Percentiles rank a stretch among this genome's conserved stretches.
These are phyloP conservation scores for Solanum stenotomum DNA, from an alignment of 257 asterid species.

Conservation along the genomic window DNA sequence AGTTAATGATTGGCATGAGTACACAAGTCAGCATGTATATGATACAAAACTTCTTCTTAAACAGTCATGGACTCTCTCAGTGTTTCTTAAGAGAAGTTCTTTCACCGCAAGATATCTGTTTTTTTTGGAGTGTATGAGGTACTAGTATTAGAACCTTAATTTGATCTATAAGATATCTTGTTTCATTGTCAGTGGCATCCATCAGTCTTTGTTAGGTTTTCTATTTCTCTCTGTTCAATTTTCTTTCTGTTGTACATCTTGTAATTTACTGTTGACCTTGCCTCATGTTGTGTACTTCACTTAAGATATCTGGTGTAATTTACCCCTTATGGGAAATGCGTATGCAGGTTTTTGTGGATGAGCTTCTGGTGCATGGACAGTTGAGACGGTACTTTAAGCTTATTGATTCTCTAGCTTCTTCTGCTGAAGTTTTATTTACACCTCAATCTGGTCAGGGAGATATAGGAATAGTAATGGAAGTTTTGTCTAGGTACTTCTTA, in stretches of 20 bases:
- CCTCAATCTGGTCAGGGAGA: slow-evolving; percentile 28
- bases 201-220: background rate
- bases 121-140: background rate
- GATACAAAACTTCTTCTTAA: background rate
- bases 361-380: slow-evolving; percentile 48
- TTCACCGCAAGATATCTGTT: background rate
- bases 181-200: background rate
- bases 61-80: background rate
- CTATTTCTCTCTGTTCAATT: background rate
- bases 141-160: background rate
- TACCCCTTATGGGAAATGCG: slow-evolving; percentile 9
- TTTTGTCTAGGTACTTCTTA: slow-evolving; percentile 48
- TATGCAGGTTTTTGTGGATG: slow-evolving; percentile 68
- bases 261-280: background rate
- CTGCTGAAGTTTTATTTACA: slow-evolving; percentile 17
- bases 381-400: slow-evolving; percentile 33
- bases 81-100: background rate
- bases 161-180: background rate
- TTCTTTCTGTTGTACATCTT: background rate
- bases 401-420: slow-evolving; percentile 32
- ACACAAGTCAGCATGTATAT: background rate
- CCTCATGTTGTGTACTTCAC: background rate
- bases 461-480: slow-evolving; percentile 47
- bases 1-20: background rate
- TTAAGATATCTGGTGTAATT: background rate